Base-by-base conservation (phyloP, 768 basidiomycete species). In the Tricholoma hemisulphureum region DNA sequence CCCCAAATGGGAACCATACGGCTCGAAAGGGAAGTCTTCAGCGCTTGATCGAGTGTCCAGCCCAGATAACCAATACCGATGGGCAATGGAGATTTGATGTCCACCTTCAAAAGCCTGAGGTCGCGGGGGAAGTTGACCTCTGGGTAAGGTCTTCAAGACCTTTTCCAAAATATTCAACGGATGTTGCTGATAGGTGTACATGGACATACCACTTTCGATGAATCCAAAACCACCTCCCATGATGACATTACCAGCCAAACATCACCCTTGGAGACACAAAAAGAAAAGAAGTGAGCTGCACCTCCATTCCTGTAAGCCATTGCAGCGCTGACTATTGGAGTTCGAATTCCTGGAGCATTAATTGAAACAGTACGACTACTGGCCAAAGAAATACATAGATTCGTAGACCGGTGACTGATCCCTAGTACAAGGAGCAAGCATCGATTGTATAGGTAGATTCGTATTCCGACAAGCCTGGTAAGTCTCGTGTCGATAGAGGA, bases 161-260 rank as follows among this genome's bases (percentile, higher is more conserved):
- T 86, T 51, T n/a, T 54, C 41, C 50, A 55, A 43, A 23, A 37
- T n/a, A n/a, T 29, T 59, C 56, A 50, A 61, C 28, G 29, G 50
- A 41, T 24, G 51, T 55, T 23, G 18, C 16, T 23, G n/a, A 45
- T 41, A 63, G 8, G 61, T 2, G 31, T 51, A 46, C 39, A 20
- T 55, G 21, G 29, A 56, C 68, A 32, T 56, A 85, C 89, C 86
- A 70, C 83, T 78, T n/a, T 82, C 77, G 0, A 91, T 62, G 68
- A 93, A 91, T 1, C 89, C 91, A 56, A 92, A 86, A 14, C 87
- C 91, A 20, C 92, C 92, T 7, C 75, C 89, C 2, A 79, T 76
- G 18, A 82, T 78, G 29, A 89, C 86, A 54, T 83, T 76, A 5
- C 84, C 83, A 23, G 86, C 85, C 20, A 87, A 67, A 20, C 26